A percentile compares a stretch with the other conserved stretches of the same genome.
These are phyloP conservation scores for Tolypocladium capitatum DNA, from an alignment of 2,329 filamentous ascomycete species.

Conservation along the genomic window DNA sequence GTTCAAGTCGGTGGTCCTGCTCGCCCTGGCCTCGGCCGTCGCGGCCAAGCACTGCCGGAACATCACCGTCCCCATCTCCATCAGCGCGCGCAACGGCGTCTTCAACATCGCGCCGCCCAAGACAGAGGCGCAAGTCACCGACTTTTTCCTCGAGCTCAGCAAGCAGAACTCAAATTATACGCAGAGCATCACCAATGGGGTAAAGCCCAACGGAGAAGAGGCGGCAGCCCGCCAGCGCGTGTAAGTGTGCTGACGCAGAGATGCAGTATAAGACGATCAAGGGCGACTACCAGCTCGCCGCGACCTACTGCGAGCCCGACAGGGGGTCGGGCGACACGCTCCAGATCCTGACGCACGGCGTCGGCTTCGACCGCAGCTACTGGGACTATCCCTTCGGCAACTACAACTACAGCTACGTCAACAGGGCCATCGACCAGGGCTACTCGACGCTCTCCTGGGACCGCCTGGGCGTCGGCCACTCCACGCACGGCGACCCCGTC, in stretches of 20 bases:
- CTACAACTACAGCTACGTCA: slow-evolving; percentile 50
- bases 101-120: slow-evolving; percentile 35
- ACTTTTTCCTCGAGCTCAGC: slow-evolving; percentile 38
- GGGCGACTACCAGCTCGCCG: slow-evolving; percentile 43
- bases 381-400: slow-evolving; percentile 46
- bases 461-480: slow-evolving; percentile 46
- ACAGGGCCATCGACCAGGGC: slow-evolving; percentile 38
- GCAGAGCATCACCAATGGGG: slow-evolving; percentile 27
- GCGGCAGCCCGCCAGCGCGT: neutral
- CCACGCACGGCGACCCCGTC: slow-evolving; percentile 44
- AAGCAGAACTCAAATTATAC: slow-evolving; percentile 38
- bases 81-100: slow-evolving; percentile 38
- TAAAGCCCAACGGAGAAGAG: slow-evolving; percentile 12
- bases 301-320: slow-evolving; percentile 48
- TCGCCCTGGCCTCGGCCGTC: slow-evolving; percentile 13
- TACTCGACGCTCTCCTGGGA: slow-evolving; percentile 50
- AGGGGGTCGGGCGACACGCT: slow-evolving; percentile 21
- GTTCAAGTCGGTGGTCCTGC: slow-evolving; percentile 9
- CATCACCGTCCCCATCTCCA: slow-evolving; percentile 40
- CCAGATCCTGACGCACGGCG: slow-evolving; percentile 28
- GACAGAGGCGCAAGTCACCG: slow-evolving; percentile 42
- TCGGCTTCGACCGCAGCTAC: slow-evolving; percentile 35
- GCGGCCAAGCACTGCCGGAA: slow-evolving; percentile 29
- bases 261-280: slow-evolving; percentile 32
- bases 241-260: neutral